Evolutionary conservation across 306 rosid genomes (phyloP).

Genomic region (Quercus agrifolia): DNA sequence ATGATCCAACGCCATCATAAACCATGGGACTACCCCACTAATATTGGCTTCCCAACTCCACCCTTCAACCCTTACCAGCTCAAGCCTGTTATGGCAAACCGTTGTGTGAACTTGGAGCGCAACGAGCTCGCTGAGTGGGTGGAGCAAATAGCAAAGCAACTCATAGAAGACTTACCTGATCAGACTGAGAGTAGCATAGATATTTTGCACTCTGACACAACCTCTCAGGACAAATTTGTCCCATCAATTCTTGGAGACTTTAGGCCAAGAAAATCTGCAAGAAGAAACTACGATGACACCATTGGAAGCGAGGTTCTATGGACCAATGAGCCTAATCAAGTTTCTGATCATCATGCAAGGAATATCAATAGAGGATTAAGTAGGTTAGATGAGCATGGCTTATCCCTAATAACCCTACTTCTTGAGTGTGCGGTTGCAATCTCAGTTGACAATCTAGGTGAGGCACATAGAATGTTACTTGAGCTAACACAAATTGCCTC

Average conservation of each 20-base stretch:
- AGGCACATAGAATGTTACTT: slow-evolving; percentile 64
- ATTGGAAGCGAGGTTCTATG: slow-evolving; percentile 23
- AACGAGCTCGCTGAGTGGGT: slow-evolving; percentile 63
- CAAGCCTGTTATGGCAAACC: slow-evolving; percentile 33
- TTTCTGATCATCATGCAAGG: slow-evolving; percentile 1
- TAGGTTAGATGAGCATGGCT: slow-evolving; percentile 33
- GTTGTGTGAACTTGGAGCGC: slow-evolving; percentile 35
- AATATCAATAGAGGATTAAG: slow-evolving; percentile 6
- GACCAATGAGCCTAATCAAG: slow-evolving; percentile 27
- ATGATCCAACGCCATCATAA: slow-evolving; percentile 52
- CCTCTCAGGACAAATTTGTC: slow-evolving; percentile 21
- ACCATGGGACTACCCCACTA: slow-evolving; percentile 38
- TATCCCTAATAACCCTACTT: slow-evolving; percentile 58
- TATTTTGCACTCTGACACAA: slow-evolving; percentile 21
- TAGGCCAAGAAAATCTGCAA: slow-evolving; percentile 31
- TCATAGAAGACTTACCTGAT: slow-evolving; percentile 58
- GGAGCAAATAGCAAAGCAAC: slow-evolving; percentile 63
- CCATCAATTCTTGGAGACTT: slow-evolving; percentile 20
- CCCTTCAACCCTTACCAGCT: slow-evolving; percentile 32
- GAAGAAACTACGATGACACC: slow-evolving; percentile 15
- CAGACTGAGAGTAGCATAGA: neutral
- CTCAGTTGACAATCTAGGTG: slow-evolving; percentile 66
- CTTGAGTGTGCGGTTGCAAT: slow-evolving; percentile 82
- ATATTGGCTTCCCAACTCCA: slow-evolving; percentile 22
- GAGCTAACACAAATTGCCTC: slow-evolving; percentile 72